Evolutionary conservation across 495 filamentous ascomycete species (phyloP), one percentile per base, ranked within the genome.

Genomic region (Penicillium goetzii): DNA sequence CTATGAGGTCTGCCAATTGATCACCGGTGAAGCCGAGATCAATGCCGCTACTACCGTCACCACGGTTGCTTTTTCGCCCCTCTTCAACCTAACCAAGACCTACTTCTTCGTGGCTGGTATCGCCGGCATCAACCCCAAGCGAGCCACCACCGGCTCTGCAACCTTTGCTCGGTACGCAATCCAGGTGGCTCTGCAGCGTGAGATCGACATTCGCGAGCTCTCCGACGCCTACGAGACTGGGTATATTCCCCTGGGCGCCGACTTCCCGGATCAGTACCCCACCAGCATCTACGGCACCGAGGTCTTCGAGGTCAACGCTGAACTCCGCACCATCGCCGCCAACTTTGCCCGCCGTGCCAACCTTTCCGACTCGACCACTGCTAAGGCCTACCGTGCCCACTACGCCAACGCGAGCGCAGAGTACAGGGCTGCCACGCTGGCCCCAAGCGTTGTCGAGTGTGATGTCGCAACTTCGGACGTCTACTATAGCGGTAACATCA

Each of bases 91-190:
- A 15, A 81, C 72, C 1, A 74, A 79, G 34, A 90, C 89, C 30
- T 93, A 92, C 68, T 91, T 90, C 77, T 68, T 92, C 53, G 71
- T 90, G 30, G 87, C 84, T 4, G 90, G 90, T 4, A 92, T 93
- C 60, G 89, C 88, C 8, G 89, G 90, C 25, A 77, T 92, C 53
- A 91, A 84, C 70, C 90, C 90, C 2, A 83, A 90, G 68, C 72
- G 83, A 9, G 85, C 80, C 23, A 91, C 89, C 7, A 79, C 86
- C 11, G 82, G 80, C 47, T 80, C 81, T 33, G 88, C 89, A 15
- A 86, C 85, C 1, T 89, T 93, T 70, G 83, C 86, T 21, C 82
- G 83, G 6, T 93, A 85, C 64, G 85, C 87, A 3, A 80, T 92
- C 19, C 90, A 92, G 61, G 88, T 91, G 1, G 90, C 85, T 0